Percentiles rank a stretch among this genome's conserved stretches.
Conservation (phyloP, 768 basidiomycete genomes). For the Coprinopsis strossmayeri region DNA sequence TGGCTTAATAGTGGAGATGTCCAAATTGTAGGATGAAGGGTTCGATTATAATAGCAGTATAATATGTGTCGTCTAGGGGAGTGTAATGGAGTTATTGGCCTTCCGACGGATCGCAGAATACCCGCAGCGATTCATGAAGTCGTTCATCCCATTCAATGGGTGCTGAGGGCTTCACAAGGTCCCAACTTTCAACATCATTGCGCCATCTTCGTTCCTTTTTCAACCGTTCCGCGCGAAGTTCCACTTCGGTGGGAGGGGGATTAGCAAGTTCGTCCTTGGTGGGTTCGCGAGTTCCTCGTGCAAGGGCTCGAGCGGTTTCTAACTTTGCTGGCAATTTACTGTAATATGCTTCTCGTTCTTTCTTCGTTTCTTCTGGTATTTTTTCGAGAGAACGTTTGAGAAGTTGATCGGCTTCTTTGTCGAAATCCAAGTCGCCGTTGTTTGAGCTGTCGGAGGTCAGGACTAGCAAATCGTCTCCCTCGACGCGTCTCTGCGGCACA, state of each 20-base stretch:
- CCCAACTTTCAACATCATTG: conserved; percentile 73
- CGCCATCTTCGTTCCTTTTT: conserved; percentile 89
- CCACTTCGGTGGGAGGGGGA: conserved; percentile 83
- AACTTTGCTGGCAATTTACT: conserved; percentile 60
- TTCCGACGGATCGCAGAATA: conserved; percentile 42
- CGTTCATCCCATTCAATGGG: conserved; percentile 74
- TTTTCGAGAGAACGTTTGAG: conserved; percentile 57
- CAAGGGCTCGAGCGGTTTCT: conserved; percentile 65
- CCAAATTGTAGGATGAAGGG: too few species aligned
- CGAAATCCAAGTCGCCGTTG: conserved; percentile 70
- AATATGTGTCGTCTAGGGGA: conserved; percentile 4
- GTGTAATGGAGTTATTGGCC: conserved; percentile 9
- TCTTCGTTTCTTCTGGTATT: conserved; percentile 52
- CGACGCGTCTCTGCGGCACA: conserved; percentile 18
- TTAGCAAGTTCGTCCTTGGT: conserved; percentile 76
- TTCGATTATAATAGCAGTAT: conserved; percentile 15
- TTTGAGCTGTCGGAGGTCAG: conserved; percentile 14
- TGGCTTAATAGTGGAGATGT: conserved; percentile 66
- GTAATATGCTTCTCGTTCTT: conserved; percentile 74
- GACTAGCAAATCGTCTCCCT: conserved; percentile 7
- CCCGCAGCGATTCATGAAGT: conserved; percentile 50
- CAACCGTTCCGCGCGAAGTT: conserved; percentile 80
- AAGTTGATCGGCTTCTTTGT: conserved; percentile 55
- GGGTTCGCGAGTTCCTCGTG: conserved; percentile 69
- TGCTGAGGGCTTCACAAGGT: conserved; percentile 57